Percentiles rank a stretch among this genome's conserved stretches.
These are phyloP conservation scores for Lentinula boryana DNA, from an alignment of 768 basidiomycete species.

Conservation along the genomic window DNA sequence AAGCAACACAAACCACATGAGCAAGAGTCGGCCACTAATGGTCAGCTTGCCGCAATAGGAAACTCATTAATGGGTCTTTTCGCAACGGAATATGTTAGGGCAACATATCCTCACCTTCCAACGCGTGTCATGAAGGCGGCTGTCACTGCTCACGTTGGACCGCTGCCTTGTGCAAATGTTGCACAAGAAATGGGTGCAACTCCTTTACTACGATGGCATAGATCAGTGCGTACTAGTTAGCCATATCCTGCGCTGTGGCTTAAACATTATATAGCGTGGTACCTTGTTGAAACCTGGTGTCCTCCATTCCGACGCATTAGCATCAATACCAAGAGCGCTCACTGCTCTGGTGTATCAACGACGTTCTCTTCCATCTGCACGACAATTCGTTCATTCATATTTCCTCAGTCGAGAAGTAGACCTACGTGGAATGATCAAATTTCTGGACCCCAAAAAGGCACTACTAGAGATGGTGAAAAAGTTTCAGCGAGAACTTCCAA, in stretches of 20 bases:
- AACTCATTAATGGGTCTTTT: constrained; percentile 90
- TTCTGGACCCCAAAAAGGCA: constrained; percentile 75
- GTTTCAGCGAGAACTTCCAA: constrained; percentile 58
- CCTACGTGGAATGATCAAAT: constrained; percentile 72
- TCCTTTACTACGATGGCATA: constrained; percentile 77
- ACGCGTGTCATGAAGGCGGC: constrained; percentile 89
- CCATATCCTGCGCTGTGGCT: constrained; percentile 1
- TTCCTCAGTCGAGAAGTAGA: constrained; percentile 87
- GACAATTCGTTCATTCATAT: constrained; percentile 82
- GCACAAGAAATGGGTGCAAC: constrained; percentile 81
- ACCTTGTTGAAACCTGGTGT: constrained; percentile 43
- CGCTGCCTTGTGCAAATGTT: constrained; percentile 74
- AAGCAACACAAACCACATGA: constrained; percentile 51
- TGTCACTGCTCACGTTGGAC: constrained; percentile 88
- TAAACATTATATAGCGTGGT: constrained; percentile 30
- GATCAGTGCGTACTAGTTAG: constrained; percentile 45
- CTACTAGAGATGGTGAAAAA: constrained; percentile 68
- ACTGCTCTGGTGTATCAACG: constrained; percentile 87
- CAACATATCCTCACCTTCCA: constrained; percentile 84
- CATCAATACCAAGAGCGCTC: constrained; percentile 80
- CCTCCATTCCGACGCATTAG: constrained; percentile 81
- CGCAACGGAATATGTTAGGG: constrained; percentile 75
- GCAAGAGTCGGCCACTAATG: constrained; percentile 60
- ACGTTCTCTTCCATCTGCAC: constrained; percentile 78
- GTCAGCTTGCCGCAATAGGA: constrained; percentile 67